Evolutionary conservation across 306 rosid species (phyloP), one percentile per base, ranked within the genome.

Genomic region (Mucuna pruriens): DNA sequence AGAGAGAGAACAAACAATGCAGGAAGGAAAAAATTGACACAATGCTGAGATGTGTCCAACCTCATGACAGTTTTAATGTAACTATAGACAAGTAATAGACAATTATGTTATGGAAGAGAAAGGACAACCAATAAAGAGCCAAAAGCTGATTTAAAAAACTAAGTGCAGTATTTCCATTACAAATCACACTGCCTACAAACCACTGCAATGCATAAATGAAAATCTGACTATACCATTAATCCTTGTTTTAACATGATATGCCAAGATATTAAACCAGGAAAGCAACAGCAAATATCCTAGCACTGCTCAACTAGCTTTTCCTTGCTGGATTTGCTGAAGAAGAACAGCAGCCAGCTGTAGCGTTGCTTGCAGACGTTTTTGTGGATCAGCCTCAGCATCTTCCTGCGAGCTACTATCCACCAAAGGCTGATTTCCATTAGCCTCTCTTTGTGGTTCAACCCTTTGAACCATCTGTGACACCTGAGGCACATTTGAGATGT

Each of bases 301-400:
- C 67, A 26, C 19, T 22, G 45, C 19, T 90, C 83, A 95, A 87
- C 84, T 92, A 89, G 89, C 86, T 79, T 93, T 92, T 57, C 94
- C 97, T 83, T 93, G 94, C 77, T 93, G 99, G 83, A 93, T 90
- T 87, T 93, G 96, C 85, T 92, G 93, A 79, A 95, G 98, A 87
- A 95, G 97, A 81, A 90, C 94, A 58, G 99, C 94, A 7, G 99
- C 99, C 40, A 95, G 88, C 87, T 92, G 97, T 46, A 95, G 85
- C 1, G 99, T 95, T 13, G 99, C 99, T 84, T 95, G 98, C 29
- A 95, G 81, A 45, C 97, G 97, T 69, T 90, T 89, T 88, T 94
- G 97, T 1, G 97, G 93, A 91, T 91, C 99, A 2, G 89, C 80
- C 39, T 91, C 98, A 15, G 91, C 77, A 17, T 87, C 95, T 60